These are phyloP conservation scores for Xylaria sp. DNA, from an alignment of 2,329 filamentous ascomycete species.

Conservation along the genomic window DNA sequence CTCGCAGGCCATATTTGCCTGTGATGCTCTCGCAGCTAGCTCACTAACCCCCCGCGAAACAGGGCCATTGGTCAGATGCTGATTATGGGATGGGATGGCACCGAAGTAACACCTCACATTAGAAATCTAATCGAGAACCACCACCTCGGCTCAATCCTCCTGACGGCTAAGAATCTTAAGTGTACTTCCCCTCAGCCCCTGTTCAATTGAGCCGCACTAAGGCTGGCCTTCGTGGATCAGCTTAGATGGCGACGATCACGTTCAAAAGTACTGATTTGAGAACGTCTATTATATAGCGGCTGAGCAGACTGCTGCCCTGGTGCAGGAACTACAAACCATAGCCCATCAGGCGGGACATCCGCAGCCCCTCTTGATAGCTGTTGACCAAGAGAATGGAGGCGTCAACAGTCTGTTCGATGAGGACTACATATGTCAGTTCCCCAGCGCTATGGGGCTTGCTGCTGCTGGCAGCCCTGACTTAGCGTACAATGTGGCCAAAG, in stretches of 20 bases:
- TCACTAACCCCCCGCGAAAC: slow-evolving; percentile 43
- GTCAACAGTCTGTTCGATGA: slow-evolving; percentile 97
- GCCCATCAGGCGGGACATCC: slow-evolving; percentile 89
- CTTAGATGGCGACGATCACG: slow-evolving; percentile 30
- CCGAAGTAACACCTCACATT: slow-evolving; percentile 82
- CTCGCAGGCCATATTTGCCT: slow-evolving; percentile 18
- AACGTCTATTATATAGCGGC: slow-evolving; percentile 67
- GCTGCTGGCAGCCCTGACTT: slow-evolving; percentile 85
- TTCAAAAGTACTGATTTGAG: slow-evolving; percentile 41
- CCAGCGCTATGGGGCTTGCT: slow-evolving; percentile 95
- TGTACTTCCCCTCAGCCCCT: slow-evolving; percentile 54
- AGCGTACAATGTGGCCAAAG: slow-evolving; percentile 88
- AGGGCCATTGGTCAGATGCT: slow-evolving; percentile 78
- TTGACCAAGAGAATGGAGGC: slow-evolving; percentile 97
- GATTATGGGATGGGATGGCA: slow-evolving; percentile 87
- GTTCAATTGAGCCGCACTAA: slow-evolving; percentile 19
- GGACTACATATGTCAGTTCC: slow-evolving; percentile 94
- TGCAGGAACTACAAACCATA: slow-evolving; percentile 90
- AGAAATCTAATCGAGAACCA: slow-evolving; percentile 79
- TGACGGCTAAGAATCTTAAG: slow-evolving; percentile 85
- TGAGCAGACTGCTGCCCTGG: slow-evolving; percentile 84
- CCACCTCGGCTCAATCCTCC: slow-evolving; percentile 84
- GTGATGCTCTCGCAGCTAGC: slow-evolving; percentile 20
- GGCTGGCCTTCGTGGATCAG: neutral
- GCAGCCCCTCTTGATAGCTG: slow-evolving; percentile 84